phyloP scores from a whole-genome alignment of 257 asterid species.

The Nicotiana obtusifolia region DNA sequence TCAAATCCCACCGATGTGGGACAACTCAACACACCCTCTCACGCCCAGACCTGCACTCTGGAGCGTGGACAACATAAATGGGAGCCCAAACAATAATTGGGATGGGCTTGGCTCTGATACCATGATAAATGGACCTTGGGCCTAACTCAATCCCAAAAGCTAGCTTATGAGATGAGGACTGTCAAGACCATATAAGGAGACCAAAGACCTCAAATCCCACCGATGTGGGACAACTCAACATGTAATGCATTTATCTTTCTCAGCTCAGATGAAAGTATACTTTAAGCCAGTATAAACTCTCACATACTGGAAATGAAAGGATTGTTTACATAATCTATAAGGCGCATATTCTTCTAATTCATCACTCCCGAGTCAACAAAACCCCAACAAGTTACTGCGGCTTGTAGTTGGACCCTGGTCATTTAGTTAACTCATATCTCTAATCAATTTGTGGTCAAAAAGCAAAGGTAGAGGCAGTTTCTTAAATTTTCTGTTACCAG shows the following conservation, averaged over 20 bases:
- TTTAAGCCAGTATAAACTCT: neutral
- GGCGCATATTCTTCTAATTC: neutral
- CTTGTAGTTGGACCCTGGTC: neutral
- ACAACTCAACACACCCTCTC: no score
- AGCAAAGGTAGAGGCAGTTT: neutral
- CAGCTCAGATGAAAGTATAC: neutral
- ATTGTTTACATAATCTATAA: conserved; percentile 1
- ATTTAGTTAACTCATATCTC: neutral
- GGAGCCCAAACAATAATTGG: no score
- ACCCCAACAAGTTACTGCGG: neutral
- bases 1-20: no score
- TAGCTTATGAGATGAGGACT: no score
- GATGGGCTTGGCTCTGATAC: no score
- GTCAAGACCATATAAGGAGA: no score
- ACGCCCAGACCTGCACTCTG: no score
- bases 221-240: no score
- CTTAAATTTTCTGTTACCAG: neutral
- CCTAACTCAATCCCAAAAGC: no score
- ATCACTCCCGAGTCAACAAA: neutral
- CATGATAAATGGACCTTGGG: no score
- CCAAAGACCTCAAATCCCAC: no score
- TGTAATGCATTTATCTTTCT: neutral
- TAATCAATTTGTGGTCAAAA: neutral
- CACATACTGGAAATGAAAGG: neutral
- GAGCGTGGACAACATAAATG: no score